phyloP scores from a whole-genome alignment of 768 basidiomycete genomes.

The Naganishia friedmannii region DNA sequence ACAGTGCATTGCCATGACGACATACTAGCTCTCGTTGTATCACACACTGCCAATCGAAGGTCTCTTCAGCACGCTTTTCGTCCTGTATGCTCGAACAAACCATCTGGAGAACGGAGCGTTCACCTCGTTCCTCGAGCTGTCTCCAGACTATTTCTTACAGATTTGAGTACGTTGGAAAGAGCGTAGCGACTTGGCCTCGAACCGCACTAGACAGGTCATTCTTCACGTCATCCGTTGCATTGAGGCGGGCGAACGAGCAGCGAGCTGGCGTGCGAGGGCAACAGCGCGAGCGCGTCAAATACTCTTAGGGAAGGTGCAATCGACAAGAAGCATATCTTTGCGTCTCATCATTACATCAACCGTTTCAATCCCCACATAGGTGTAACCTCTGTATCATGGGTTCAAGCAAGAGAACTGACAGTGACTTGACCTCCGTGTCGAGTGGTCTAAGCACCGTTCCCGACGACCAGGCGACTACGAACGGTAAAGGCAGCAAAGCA shows the following conservation, averaged over 20 bases:
- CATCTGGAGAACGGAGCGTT: no score
- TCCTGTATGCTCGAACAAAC: background rate
- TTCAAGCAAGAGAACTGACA: constrained; percentile 1
- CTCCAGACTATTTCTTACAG: background rate
- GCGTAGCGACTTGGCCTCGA: background rate
- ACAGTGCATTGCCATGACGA: background rate
- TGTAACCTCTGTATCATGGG: background rate
- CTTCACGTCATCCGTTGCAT: background rate
- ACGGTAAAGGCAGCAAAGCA: constrained; percentile 17
- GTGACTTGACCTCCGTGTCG: constrained; percentile 18
- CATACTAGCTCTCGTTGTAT: background rate
- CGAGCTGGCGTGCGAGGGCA: background rate
- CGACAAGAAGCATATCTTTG: constrained; percentile 1
- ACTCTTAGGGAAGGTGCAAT: background rate
- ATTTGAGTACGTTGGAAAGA: background rate
- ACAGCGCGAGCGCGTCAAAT: constrained; percentile 12
- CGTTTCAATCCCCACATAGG: background rate
- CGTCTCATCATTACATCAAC: background rate
- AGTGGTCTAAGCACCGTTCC: constrained; percentile 6
- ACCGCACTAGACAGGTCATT: constrained; percentile 12
- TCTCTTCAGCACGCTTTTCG: background rate
- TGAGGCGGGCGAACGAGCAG: background rate
- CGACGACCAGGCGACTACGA: constrained; percentile 1
- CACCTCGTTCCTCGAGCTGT: no score
- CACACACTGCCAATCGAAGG: background rate